Conservation (phyloP, 768 basidiomycete genomes). For the Tephrocybe sp. region DNA sequence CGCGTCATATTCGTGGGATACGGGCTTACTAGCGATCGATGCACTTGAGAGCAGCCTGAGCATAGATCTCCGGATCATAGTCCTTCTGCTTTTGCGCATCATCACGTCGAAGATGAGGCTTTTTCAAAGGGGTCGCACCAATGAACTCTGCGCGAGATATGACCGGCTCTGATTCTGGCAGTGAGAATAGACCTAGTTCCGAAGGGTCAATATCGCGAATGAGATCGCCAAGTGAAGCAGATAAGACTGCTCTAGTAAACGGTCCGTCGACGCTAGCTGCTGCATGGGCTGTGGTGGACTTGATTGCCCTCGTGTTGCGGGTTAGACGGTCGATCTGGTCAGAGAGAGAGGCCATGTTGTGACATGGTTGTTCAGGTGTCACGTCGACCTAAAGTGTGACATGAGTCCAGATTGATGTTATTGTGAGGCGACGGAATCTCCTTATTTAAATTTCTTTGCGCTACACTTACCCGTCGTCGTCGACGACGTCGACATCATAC, state of each 20-base stretch:
- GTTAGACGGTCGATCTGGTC: constrained; percentile 70
- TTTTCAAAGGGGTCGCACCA: constrained; percentile 69
- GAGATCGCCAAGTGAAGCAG: constrained; percentile 64
- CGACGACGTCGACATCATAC: not conserved
- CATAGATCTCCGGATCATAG: constrained; percentile 72
- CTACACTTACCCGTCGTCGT: not conserved
- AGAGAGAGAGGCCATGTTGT: constrained; percentile 48
- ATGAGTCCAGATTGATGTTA: not conserved
- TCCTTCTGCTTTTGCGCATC: constrained; percentile 39
- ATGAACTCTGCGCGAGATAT: constrained; percentile 64
- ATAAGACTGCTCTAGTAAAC: constrained; percentile 66
- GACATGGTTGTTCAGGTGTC: not conserved
- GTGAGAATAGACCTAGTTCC: constrained; percentile 74
- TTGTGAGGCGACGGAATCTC: not conserved
- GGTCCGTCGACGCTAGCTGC: constrained; percentile 33
- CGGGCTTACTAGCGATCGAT: constrained; percentile 70
- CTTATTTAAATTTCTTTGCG: not conserved
- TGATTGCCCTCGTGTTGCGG: constrained; percentile 49
- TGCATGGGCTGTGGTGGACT: constrained; percentile 36
- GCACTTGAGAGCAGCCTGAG: constrained; percentile 71
- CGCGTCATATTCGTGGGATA: not conserved
- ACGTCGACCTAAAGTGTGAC: not conserved
- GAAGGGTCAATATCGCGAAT: constrained; percentile 78
- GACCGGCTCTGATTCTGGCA: constrained; percentile 42
- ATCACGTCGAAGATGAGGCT: constrained; percentile 36